Conservation (phyloP, 164 flowering plant genomes). For the Stephania cephalantha region DNA sequence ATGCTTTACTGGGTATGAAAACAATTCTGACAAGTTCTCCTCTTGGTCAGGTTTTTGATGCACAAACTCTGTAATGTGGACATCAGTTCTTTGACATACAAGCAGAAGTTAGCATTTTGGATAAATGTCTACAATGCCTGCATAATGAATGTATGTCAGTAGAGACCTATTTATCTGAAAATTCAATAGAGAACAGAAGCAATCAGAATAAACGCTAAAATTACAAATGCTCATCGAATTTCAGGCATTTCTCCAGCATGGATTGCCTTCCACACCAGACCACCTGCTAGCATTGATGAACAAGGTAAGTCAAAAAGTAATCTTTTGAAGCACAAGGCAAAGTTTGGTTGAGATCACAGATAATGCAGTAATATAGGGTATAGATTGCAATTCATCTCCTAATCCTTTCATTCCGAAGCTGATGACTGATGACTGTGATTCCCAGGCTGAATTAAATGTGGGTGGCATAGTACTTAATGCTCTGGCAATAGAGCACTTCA, state of each 20-base stretch:
- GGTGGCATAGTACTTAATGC: constrained; percentile 83
- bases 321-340: not conserved
- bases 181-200: not conserved
- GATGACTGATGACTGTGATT: not conserved
- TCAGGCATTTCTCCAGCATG: constrained; percentile 92
- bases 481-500: constrained; percentile 82
- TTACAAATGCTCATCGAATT: constrained; percentile 7
- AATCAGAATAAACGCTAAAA: not conserved
- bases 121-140: constrained; percentile 82
- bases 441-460: constrained; percentile 78
- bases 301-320: constrained; percentile 40
- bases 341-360: not conserved
- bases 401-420: not conserved
- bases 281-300: constrained; percentile 61
- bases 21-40: constrained; percentile 2
- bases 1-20: not conserved
- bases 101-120: constrained; percentile 94
- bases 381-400: not conserved
- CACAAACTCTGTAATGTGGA: constrained; percentile 51
- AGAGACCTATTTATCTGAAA: constrained; percentile 25
- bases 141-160: constrained; percentile 74
- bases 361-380: not conserved
- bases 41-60: constrained; percentile 49
- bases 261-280: constrained; percentile 67
- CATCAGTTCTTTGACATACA: constrained; percentile 57